Base-by-base conservation (phyloP, 805 yeast genomes). In the Ogataea polymorpha region DNA sequence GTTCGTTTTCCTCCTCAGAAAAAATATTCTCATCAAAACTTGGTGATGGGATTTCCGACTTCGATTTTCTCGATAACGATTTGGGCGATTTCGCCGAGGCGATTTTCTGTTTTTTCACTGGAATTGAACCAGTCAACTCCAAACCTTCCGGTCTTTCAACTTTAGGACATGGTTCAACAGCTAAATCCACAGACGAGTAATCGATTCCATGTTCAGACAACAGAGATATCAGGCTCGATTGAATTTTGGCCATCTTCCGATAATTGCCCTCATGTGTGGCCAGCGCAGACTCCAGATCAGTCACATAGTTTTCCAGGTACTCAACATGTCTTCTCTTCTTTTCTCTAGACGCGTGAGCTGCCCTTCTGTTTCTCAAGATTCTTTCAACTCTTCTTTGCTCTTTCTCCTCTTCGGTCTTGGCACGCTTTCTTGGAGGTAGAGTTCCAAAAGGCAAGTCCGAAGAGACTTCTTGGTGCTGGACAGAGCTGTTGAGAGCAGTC, bases 331-430 rank as follows among this genome's bases (percentile, higher is more conserved):
- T 79, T 61, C 98, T 78, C 76, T 91, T 91, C 77, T 91, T 90
- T 61, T 93, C 99, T 51, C 99, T 78, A 21, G 96, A 86, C 39
- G 96, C 96, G 62, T 91, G 98, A 35, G 99, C 99, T 12, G 98
- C 98, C 61, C 91, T 84, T 58, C 98, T 79, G 66, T 91, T 91
- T 61, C 99, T 77, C 55, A 91, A 71, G 37, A 93, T 90, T 37
- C 99, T 74, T 66, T 93, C 98, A 40, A 90, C 80, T 34, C 96
- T 77, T 51, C 98, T 82, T 68, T 91, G 98, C 65, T 93, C 98
- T 68, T 91, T 93, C 68, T 91, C 98, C 66, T 90, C 96, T 53
- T 86, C 78, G 30, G 99, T 93, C 73, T 86, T 88, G 6, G 99
- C 98, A 54, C 98, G 79, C 71, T 93, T 93, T 50, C 98, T 78